Conservation (phyloP, 371 early-diverging fungal genomes). For the Saksenaea vasiformis region DNA sequence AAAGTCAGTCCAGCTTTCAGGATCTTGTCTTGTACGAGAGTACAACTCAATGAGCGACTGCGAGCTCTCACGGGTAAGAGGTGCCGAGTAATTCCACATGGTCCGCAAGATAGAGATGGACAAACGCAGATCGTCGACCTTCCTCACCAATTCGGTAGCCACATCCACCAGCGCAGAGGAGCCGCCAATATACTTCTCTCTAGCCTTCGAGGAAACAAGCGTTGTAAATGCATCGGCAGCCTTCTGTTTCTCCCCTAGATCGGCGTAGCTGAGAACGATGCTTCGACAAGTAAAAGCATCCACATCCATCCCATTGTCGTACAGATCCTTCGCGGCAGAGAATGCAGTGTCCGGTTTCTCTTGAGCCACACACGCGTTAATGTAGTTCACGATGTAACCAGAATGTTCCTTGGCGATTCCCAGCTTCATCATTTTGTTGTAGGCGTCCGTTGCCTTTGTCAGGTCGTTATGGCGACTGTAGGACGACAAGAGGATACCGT, state of each 20-base stretch:
- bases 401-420: slow-evolving; percentile 34
- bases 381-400: slow-evolving; percentile 42
- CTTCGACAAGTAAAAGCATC: slow-evolving; percentile 17
- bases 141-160: slow-evolving; percentile 17
- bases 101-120: background rate
- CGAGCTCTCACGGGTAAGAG: background rate
- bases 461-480: slow-evolving; percentile 29
- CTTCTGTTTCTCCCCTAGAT: background rate
- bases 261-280: slow-evolving; percentile 5
- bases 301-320: slow-evolving; percentile 25
- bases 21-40: background rate
- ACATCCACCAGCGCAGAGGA: slow-evolving; percentile 12
- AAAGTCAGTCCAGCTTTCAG: slow-evolving; percentile 7
- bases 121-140: background rate
- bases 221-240: slow-evolving; percentile 10
- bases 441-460: slow-evolving; percentile 37
- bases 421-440: slow-evolving; percentile 23
- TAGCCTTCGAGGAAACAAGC: background rate
- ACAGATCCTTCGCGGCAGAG: slow-evolving; percentile 25
- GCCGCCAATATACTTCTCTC: background rate
- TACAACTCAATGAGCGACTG: background rate
- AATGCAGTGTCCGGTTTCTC: slow-evolving; percentile 26
- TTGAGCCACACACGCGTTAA: slow-evolving; percentile 27
- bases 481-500: slow-evolving; percentile 37
- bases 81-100: slow-evolving; percentile 1